Base-by-base conservation (phyloP, 2,329 filamentous ascomycete species). In the Didymella pinodella region DNA sequence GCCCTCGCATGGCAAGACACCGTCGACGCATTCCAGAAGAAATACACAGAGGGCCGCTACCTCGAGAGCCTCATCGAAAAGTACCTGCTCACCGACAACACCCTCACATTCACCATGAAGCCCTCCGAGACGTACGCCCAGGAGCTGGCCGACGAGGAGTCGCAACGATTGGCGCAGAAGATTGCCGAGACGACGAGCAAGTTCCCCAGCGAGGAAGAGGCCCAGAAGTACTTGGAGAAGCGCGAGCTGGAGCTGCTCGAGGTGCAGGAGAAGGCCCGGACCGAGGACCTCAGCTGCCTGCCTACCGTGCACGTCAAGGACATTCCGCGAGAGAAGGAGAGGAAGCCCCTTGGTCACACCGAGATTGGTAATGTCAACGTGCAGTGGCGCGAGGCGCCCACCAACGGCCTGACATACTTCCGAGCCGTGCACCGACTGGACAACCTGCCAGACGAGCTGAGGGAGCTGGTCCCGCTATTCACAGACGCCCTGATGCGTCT, bases 391-490 rank as follows among this genome's bases (percentile, higher is more conserved):
- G 92, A 96, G 76, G 92, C 93, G 7, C 91, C 92, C 2, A 99
- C 95, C 0, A 99, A 99, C 69, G 95, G 95, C 0, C 81, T 99
- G 58, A 98, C 94, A 1, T 99, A 99, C 75, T 97, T 99, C 81
- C 89, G 93, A 59, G 93, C 92, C 3, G 86, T 98, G 75, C 93
- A 96, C 73, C 84, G 86, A 0, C 83, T 98, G 54, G 85, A 91
- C 44, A 87, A 90, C 61, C 81, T 99, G 14, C 92, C 94, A 0
- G 89, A 94, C 61, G 92, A 97, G 63, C 84, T 98, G 51, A 86
- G 95, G 51, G 84, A 91, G 67, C 82, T 98, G 57, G 86, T 98
- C 47, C 95, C 95, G 0, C 81, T 99, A 0, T 98, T 98, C 74
- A 93, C 91, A 14, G 93, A 97, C 73, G 89, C 91, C 36, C 88